Conservation (phyloP, 2,329 filamentous ascomycete species). For the Microascus cirrosus region DNA sequence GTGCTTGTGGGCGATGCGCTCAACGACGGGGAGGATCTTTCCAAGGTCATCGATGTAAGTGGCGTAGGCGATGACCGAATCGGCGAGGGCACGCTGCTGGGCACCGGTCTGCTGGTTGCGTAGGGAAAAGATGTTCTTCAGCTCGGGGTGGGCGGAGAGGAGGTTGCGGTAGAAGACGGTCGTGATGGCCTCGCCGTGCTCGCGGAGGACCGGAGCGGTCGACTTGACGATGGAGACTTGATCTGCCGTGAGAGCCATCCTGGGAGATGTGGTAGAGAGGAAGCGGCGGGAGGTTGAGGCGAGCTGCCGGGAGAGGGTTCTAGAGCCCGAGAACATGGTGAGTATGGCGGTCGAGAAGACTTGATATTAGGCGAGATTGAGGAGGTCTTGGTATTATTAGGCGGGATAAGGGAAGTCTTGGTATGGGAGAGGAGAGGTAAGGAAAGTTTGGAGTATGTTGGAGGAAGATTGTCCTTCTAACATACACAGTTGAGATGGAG, state of each 20-base stretch:
- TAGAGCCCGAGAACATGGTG: slow-evolving; percentile 3
- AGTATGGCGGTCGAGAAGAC: background rate
- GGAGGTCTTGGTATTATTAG: too few species aligned
- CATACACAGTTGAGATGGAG: background rate
- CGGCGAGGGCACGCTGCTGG: slow-evolving; percentile 59
- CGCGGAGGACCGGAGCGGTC: slow-evolving; percentile 60
- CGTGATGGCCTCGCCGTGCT: slow-evolving; percentile 61
- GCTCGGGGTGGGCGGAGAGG: slow-evolving; percentile 49
- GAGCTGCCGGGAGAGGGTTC: slow-evolving; percentile 1
- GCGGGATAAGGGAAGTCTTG: too few species aligned
- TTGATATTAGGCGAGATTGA: background rate
- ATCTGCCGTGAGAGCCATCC: slow-evolving; percentile 43
- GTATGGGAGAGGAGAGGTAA: too few species aligned
- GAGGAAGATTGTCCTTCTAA: too few species aligned
- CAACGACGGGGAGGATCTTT: slow-evolving; percentile 41
- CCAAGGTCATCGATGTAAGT: slow-evolving; percentile 59
- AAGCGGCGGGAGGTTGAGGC: background rate
- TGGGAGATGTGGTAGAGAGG: slow-evolving; percentile 6
- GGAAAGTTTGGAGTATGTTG: too few species aligned
- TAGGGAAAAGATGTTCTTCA: slow-evolving; percentile 61
- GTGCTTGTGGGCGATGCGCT: slow-evolving; percentile 69
- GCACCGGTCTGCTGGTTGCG: slow-evolving; percentile 57
- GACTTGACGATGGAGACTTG: slow-evolving; percentile 66
- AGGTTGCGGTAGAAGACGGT: slow-evolving; percentile 61
- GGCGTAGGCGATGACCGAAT: slow-evolving; percentile 61